phyloP scores from a whole-genome alignment of 352 stramenopile genomes.

The Phytophthora constricta region DNA sequence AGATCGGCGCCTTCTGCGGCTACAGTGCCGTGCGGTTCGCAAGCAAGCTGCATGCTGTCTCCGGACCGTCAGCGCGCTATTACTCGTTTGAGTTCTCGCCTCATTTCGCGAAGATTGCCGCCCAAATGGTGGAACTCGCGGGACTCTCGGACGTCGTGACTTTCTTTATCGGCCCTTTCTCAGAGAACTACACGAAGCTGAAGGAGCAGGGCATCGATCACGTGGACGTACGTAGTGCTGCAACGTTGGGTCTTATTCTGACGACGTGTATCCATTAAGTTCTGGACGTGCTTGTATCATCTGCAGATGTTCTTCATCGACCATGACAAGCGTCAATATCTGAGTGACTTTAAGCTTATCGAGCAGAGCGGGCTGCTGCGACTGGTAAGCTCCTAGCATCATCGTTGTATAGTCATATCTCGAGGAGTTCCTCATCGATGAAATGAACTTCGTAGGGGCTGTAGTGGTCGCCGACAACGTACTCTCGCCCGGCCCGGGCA shows the following conservation, averaged over 20 bases:
- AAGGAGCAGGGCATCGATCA: slow-evolving; percentile 30
- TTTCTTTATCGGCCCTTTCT: slow-evolving; percentile 37
- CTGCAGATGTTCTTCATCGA: slow-evolving; percentile 46
- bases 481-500: slow-evolving; percentile 29
- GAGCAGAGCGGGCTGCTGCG: slow-evolving; percentile 37
- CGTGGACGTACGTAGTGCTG: slow-evolving; percentile 27
- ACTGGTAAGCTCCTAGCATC: slow-evolving; percentile 12
- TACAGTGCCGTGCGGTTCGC: slow-evolving; percentile 61
- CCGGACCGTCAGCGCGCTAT: slow-evolving; percentile 30
- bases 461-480: slow-evolving; percentile 51
- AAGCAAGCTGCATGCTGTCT: slow-evolving; percentile 27
- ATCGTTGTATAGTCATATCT: not conserved
- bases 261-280: not conserved
- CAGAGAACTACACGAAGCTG: slow-evolving; percentile 37
- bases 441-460: slow-evolving; percentile 18
- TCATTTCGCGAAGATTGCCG: slow-evolving; percentile 39
- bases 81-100: slow-evolving; percentile 56
- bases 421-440: not conserved
- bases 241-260: not conserved
- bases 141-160: slow-evolving; percentile 39
- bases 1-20: slow-evolving; percentile 51
- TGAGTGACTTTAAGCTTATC: slow-evolving; percentile 40
- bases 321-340: slow-evolving; percentile 38
- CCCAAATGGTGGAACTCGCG: slow-evolving; percentile 32
- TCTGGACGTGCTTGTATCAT: slow-evolving; percentile 1